These are phyloP conservation scores for Zygoascus tannicola DNA, from an alignment of 805 yeast genomes.

Conservation along the genomic window DNA sequence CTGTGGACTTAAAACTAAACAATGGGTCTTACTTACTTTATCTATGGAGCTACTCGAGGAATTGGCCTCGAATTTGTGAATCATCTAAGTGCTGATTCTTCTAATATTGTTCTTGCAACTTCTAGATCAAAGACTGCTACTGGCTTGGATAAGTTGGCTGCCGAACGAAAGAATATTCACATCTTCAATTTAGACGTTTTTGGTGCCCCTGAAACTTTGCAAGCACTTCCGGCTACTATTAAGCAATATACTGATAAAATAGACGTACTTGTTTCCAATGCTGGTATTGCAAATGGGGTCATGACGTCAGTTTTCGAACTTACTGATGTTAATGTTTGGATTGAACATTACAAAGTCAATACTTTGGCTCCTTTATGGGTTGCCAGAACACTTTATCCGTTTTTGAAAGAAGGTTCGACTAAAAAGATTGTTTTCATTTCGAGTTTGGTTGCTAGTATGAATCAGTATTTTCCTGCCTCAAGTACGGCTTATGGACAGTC, in stretches of 20 bases:
- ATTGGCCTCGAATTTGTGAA: constrained; percentile 30
- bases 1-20: too few species aligned
- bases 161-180: constrained; percentile 17
- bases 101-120: constrained; percentile 20
- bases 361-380: constrained; percentile 21
- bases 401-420: constrained; percentile 16
- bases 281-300: constrained; percentile 22
- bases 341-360: constrained; percentile 19
- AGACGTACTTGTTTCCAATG: constrained; percentile 24
- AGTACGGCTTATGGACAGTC: too few species aligned
- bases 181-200: constrained; percentile 22
- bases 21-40: constrained; percentile 12
- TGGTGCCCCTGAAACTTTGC: constrained; percentile 14
- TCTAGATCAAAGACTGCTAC: constrained; percentile 12
- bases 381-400: constrained; percentile 19
- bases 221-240: constrained; percentile 12
- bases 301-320: constrained; percentile 5
- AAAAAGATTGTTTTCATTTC: constrained; percentile 26
- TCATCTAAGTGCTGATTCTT: constrained; percentile 16
- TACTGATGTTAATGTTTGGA: constrained; percentile 1
- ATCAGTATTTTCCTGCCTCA: too few species aligned
- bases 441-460: too few species aligned
- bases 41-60: constrained; percentile 32
- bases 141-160: constrained; percentile 9
- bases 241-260: constrained; percentile 16